Percentiles rank a stretch among this genome's conserved stretches.
These are phyloP conservation scores for Claviceps humidiphila DNA, from an alignment of 2,329 filamentous ascomycete genomes.

Conservation along the genomic window DNA sequence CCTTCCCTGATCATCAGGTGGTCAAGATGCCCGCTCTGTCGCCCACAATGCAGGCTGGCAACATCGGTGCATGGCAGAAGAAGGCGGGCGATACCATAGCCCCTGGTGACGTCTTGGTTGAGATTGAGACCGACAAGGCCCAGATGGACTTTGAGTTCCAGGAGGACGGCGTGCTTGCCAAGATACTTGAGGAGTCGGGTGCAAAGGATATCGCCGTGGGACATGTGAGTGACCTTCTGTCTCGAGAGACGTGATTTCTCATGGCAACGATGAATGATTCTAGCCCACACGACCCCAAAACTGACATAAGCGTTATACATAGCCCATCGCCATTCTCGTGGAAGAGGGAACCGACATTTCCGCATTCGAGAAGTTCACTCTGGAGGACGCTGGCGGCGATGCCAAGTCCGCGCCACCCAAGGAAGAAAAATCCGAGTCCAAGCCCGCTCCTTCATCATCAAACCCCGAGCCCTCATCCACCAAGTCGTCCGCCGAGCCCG, in stretches of 20 bases:
- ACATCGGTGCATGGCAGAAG: slow-evolving; percentile 97
- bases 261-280: no score
- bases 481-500: slow-evolving; percentile 36
- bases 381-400: slow-evolving; percentile 84
- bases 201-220: slow-evolving; percentile 91
- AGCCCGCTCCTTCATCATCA: slow-evolving; percentile 36
- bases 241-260: background rate
- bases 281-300: slow-evolving; percentile 4
- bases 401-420: slow-evolving; percentile 50
- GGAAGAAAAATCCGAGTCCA: slow-evolving; percentile 51
- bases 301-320: slow-evolving; percentile 4
- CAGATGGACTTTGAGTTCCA: slow-evolving; percentile 99
- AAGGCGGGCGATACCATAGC: slow-evolving; percentile 77
- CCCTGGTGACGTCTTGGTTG: slow-evolving; percentile 89
- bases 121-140: slow-evolving; percentile 99
- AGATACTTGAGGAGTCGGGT: slow-evolving; percentile 83
- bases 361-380: slow-evolving; percentile 77
- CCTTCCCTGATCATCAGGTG: slow-evolving; percentile 86
- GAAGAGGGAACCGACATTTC: slow-evolving; percentile 80
- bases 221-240: slow-evolving; percentile 53
- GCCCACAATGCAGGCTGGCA: slow-evolving; percentile 92
- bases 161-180: slow-evolving; percentile 90
- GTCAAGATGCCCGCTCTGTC: slow-evolving; percentile 97
- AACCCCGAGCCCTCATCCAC: slow-evolving; percentile 19
- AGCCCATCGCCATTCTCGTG: slow-evolving; percentile 94